These are phyloP conservation scores for Hypoxylon intermedium DNA, from an alignment of 495 filamentous ascomycete species.

Conservation along the genomic window DNA sequence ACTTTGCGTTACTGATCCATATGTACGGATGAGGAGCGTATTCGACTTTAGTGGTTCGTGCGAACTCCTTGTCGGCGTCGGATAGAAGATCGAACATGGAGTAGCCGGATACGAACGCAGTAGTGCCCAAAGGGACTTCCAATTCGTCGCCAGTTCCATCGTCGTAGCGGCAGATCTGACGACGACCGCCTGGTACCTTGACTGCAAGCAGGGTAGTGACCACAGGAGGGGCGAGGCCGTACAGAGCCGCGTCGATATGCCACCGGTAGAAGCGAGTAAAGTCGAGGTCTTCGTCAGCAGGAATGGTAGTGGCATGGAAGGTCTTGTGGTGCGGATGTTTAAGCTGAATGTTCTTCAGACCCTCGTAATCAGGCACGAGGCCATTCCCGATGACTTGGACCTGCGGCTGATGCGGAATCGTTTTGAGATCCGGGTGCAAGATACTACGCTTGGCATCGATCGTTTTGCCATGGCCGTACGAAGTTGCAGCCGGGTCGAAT, in stretches of 20 bases:
- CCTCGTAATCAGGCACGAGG: conserved; percentile 68
- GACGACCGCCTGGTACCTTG: conserved; percentile 66
- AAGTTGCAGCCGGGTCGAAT: conserved; percentile 68
- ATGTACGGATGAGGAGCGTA: conserved; percentile 80
- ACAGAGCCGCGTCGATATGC: conserved; percentile 81
- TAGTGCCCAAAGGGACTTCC: conserved; percentile 75
- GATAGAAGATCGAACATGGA: conserved; percentile 69
- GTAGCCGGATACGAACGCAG: conserved; percentile 73
- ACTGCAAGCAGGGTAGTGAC: conserved; percentile 75
- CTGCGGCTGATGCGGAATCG: conserved; percentile 77
- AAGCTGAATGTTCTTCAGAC: conserved; percentile 69
- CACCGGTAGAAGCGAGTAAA: conserved; percentile 78
- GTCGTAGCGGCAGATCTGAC: conserved; percentile 72
- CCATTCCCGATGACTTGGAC: conserved; percentile 82
- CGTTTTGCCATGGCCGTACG: conserved; percentile 76
- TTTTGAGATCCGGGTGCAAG: conserved; percentile 79
- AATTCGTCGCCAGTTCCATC: conserved; percentile 73
- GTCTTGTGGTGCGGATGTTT: conserved; percentile 76
- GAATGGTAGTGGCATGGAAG: conserved; percentile 71
- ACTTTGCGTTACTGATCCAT: conserved; percentile 73
- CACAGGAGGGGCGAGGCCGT: conserved; percentile 71
- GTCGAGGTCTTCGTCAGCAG: conserved; percentile 67
- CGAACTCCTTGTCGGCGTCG: conserved; percentile 69
- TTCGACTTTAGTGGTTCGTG: conserved; percentile 66
- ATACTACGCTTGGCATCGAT: conserved; percentile 70